phyloP scores from a whole-genome alignment of 805 yeast species.

The Nakazawaea wickerhamii region DNA sequence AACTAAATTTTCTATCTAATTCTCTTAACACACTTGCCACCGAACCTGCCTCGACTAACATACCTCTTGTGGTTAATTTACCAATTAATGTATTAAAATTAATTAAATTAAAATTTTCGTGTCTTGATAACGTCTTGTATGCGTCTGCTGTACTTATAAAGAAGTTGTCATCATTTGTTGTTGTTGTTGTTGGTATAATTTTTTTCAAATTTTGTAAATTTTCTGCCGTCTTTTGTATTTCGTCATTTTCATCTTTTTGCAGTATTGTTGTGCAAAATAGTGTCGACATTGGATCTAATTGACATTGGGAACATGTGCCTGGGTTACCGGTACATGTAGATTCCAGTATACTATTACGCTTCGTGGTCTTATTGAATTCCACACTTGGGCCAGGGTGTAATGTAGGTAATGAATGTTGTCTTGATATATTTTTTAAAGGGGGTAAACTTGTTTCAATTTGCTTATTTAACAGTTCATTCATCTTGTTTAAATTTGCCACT shows the following conservation, averaged over 20 bases:
- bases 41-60: constrained; percentile 88
- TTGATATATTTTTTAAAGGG: constrained; percentile 17
- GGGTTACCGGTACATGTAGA: constrained; percentile 76
- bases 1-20: constrained; percentile 56
- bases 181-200: constrained; percentile 6
- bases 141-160: constrained; percentile 90
- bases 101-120: constrained; percentile 66
- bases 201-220: constrained; percentile 11
- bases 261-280: constrained; percentile 86
- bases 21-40: constrained; percentile 83
- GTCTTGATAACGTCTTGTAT: constrained; percentile 78
- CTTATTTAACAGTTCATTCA: constrained; percentile 13
- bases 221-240: constrained; percentile 15
- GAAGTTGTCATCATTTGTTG: constrained; percentile 15
- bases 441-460: constrained; percentile 15
- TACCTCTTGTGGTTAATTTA: constrained; percentile 72
- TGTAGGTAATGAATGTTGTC: constrained; percentile 43
- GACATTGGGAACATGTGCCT: constrained; percentile 82
- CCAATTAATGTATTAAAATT: constrained; percentile 73
- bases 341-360: no score
- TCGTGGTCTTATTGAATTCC: constrained; percentile 31
- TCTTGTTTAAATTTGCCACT: constrained; percentile 32
- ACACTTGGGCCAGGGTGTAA: constrained; percentile 61
- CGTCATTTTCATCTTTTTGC: constrained; percentile 35
- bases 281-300: constrained; percentile 80